Evolutionary conservation across 225 moss, liverwort and hornwort species (phyloP), one percentile per base, ranked within the genome.

Genomic region (Marchantia polymorpha): DNA sequence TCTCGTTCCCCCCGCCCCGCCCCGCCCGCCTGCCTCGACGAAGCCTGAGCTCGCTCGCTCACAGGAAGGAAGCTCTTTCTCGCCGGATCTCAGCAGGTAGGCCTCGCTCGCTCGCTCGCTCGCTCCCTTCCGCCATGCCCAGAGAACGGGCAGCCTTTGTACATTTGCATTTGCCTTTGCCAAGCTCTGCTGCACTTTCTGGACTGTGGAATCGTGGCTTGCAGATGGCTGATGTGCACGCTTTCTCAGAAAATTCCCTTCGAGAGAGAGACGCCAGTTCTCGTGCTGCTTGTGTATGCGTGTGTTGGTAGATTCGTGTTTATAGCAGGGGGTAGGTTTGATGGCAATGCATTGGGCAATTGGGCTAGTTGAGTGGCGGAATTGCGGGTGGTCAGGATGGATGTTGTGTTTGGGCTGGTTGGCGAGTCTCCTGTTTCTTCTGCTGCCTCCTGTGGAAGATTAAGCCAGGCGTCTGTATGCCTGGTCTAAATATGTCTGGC

Each of bases 31-130:
- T n/a, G n/a, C n/a, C n/a, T n/a, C n/a, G 13, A 5, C 23, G 13
- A 3, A 72, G 52, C 7, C 51, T n/a, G n/a, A 54, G 27, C 26
- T 27, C 16, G 5, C 52, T 39, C 23, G 27, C 26, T 53, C 16
- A n/a, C 52, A 54, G 53, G 52, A 20, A 27, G 15, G 52, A 25
- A 51, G 26, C 73, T 25, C 26, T 25, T 25, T 52, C 52, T 49
- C 73, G 73, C 29, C 14, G 73, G 27, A 26, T 69, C 53, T 73
- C 10, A 27, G 26, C 73, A 25, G 52, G 73, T 73, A 55, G 73
- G 73, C 9, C 52, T 26, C 6, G 13, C 39, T n/a, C n/a, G n/a
- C n/a, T n/a, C n/a, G n/a, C n/a, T n/a, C n/a, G n/a, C n/a, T n/a
- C n/a, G n/a, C n/a, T n/a, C n/a, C n/a, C n/a, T n/a, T n/a, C n/a